Evolutionary conservation across 2,329 filamentous ascomycete genomes (phyloP).

Genomic region (Aspergillus ochraceoroseus): DNA sequence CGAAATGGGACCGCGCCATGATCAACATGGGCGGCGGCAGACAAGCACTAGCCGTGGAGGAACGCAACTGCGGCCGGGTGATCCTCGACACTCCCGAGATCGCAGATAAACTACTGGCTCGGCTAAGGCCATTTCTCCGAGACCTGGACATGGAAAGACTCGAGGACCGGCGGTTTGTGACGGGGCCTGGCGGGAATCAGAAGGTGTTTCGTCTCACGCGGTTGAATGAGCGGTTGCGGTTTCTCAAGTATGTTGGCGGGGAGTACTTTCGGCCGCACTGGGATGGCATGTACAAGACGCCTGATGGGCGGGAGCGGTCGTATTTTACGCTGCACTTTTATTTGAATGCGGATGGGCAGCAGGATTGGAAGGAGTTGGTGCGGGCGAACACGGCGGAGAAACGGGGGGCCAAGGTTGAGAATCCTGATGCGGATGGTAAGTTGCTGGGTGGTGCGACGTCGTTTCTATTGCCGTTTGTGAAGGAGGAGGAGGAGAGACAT

Average conservation of each 20-base stretch:
- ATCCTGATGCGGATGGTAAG: constrained; percentile 27
- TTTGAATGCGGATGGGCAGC: constrained; percentile 45
- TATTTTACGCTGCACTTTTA: constrained; percentile 56
- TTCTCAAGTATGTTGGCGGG: constrained; percentile 65
- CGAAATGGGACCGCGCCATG: constrained; percentile 62
- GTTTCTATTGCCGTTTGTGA: constrained; percentile 40
- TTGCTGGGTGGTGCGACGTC: constrained; percentile 54
- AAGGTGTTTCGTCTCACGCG: constrained; percentile 40
- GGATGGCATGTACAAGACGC: constrained; percentile 60
- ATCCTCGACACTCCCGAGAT: constrained; percentile 65
- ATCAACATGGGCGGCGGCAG: constrained; percentile 60
- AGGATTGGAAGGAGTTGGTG: constrained; percentile 29
- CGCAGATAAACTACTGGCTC: constrained; percentile 58
- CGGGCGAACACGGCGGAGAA: constrained; percentile 21
- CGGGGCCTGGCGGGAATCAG: constrained; percentile 42
- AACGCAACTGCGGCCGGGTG: constrained; percentile 68
- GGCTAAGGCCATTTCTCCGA: constrained; percentile 47
- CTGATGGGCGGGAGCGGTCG: constrained; percentile 48
- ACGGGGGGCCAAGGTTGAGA: constrained; percentile 15
- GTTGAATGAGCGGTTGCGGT: constrained; percentile 69
- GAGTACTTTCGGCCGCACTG: constrained; percentile 71
- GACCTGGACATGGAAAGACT: constrained; percentile 47
- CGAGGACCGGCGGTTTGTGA: constrained; percentile 38
- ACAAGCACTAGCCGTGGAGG: constrained; percentile 55
- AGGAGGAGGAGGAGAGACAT: constrained; percentile 28